Evolutionary conservation across 2,329 filamentous ascomycete genomes (phyloP).

Genomic region (Onygena corvina): DNA sequence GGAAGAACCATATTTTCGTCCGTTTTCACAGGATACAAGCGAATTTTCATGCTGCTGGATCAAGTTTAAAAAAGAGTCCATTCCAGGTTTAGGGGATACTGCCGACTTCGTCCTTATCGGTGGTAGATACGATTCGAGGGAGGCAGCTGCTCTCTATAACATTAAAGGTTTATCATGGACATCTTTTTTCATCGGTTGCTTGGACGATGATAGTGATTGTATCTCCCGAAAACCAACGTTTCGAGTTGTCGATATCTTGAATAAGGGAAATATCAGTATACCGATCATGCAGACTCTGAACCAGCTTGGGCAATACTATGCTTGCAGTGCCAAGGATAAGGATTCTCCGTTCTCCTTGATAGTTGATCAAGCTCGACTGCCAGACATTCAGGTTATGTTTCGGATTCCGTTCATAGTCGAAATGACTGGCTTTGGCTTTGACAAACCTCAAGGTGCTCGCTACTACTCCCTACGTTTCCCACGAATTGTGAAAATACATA

Average conservation of each 20-base stretch:
- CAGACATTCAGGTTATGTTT: constrained; percentile 43
- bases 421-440: constrained; percentile 66
- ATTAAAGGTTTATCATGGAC: constrained; percentile 56
- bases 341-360: constrained; percentile 35
- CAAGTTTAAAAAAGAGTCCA: constrained; percentile 81
- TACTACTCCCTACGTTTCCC: constrained; percentile 71
- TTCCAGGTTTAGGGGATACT: constrained; percentile 64
- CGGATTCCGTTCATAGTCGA: constrained; percentile 64
- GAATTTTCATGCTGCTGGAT: constrained; percentile 45
- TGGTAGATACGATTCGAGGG: constrained; percentile 55
- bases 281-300: constrained; percentile 42
- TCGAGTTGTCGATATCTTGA: constrained; percentile 53
- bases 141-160: constrained; percentile 43
- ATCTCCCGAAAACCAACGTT: constrained; percentile 47
- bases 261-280: constrained; percentile 38
- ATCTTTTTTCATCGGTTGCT: constrained; percentile 66
- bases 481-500: constrained; percentile 61
- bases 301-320: constrained; percentile 36
- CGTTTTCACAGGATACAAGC: constrained; percentile 28
- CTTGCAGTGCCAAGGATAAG: constrained; percentile 26
- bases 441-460: constrained; percentile 54
- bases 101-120: constrained; percentile 74
- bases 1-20: constrained; percentile 62
- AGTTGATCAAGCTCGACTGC: constrained; percentile 32
- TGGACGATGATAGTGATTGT: constrained; percentile 54